Conservation (phyloP, 129 eudicot genomes). For the Erigeron canadensis region DNA sequence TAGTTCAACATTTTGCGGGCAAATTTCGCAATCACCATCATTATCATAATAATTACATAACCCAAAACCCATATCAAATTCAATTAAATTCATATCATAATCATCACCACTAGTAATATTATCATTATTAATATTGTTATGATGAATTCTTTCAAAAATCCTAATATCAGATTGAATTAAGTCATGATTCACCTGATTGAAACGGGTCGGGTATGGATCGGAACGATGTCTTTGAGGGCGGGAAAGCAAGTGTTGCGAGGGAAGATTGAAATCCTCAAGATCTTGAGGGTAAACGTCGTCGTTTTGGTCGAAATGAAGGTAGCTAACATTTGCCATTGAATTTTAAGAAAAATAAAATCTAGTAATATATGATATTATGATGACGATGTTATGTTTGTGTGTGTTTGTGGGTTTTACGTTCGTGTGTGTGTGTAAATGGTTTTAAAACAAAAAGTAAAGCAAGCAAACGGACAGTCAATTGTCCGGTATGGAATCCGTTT, state of each 20-base stretch:
- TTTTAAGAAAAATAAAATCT: too few relatives aligned
- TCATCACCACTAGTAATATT: neutral
- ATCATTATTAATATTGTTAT: neutral
- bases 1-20: constrained; percentile 35
- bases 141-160: neutral
- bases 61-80: constrained; percentile 40
- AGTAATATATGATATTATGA: too few relatives aligned
- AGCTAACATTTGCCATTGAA: constrained; percentile 54
- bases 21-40: constrained; percentile 35
- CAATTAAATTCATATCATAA: constrained; percentile 16
- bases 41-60: constrained; percentile 21
- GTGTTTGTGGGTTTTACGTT: neutral
- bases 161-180: constrained; percentile 19
- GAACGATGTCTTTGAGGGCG: neutral
- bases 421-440: constrained; percentile 19
- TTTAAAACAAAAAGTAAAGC: neutral
- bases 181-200: constrained; percentile 20
- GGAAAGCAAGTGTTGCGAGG: constrained; percentile 18
- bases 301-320: constrained; percentile 30
- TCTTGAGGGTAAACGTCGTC: constrained; percentile 31
- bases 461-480: too few relatives aligned
- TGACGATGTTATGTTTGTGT: neutral
- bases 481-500: too few relatives aligned
- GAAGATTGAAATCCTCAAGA: constrained; percentile 36
- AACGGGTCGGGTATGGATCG: constrained; percentile 19